These are phyloP conservation scores for Chaetomium sp. DNA, from an alignment of 2,329 filamentous ascomycete genomes.

Conservation along the genomic window DNA sequence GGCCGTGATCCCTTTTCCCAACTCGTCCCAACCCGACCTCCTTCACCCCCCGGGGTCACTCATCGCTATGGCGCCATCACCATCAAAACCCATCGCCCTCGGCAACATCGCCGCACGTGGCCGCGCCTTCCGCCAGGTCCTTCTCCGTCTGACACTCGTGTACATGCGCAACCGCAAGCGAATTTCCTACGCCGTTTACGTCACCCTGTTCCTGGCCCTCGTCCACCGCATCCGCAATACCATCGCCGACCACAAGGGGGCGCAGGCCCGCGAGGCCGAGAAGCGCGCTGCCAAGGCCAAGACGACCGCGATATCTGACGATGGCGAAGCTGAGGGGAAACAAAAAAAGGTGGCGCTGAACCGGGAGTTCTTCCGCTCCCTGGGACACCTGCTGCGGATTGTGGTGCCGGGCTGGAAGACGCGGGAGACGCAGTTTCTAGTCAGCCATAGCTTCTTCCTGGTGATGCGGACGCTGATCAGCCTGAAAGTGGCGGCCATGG, in stretches of 20 bases:
- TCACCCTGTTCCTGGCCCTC: constrained; percentile 73
- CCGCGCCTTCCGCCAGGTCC: constrained; percentile 56
- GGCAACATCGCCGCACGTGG: constrained; percentile 39
- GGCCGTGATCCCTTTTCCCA: constrained; percentile 1
- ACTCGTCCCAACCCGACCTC: background rate
- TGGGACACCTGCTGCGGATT: constrained; percentile 74
- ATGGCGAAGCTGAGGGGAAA: constrained; percentile 32
- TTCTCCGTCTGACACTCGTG: constrained; percentile 61
- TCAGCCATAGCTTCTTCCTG: constrained; percentile 90
- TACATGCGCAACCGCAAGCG: constrained; percentile 75
- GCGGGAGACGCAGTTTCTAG: constrained; percentile 76
- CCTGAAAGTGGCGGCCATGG: constrained; percentile 91
- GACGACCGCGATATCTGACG: constrained; percentile 40
- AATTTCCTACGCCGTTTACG: constrained; percentile 77
- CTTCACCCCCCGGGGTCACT: background rate
- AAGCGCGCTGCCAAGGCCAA: constrained; percentile 43
- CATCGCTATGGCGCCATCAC: constrained; percentile 57
- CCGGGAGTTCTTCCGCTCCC: constrained; percentile 68
- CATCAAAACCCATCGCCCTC: constrained; percentile 62
- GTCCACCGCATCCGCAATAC: constrained; percentile 85
- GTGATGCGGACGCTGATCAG: constrained; percentile 87
- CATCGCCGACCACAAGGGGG: constrained; percentile 86
- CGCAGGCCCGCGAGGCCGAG: constrained; percentile 61
- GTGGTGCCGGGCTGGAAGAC: constrained; percentile 86
- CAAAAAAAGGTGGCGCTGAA: constrained; percentile 88